These are phyloP conservation scores for Yarrowia yakushimensis DNA, from an alignment of 805 yeast genomes.

Conservation along the genomic window DNA sequence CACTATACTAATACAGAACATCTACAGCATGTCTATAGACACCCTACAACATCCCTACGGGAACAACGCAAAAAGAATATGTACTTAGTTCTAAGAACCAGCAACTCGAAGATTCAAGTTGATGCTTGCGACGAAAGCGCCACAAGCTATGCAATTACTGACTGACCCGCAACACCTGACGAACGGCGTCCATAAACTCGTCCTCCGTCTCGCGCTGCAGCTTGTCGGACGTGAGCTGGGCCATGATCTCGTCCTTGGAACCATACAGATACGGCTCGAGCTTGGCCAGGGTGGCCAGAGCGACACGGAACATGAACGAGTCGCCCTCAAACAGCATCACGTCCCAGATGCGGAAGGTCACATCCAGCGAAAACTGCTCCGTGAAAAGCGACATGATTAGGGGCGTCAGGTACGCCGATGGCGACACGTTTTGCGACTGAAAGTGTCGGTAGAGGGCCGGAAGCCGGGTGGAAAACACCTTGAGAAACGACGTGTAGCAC, in stretches of 20 bases:
- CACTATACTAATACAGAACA: too few species aligned
- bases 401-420: conserved; percentile 45
- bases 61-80: too few species aligned
- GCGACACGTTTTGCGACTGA: conserved; percentile 41
- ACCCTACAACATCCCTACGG: too few species aligned
- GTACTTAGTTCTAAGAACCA: too few species aligned
- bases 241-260: conserved; percentile 45
- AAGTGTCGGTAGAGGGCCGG: conserved; percentile 53
- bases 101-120: too few species aligned
- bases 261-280: conserved; percentile 54
- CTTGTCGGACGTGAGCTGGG: conserved; percentile 38
- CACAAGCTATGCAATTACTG: conserved; percentile 12
- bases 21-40: too few species aligned
- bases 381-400: conserved; percentile 47
- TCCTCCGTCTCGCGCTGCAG: conserved; percentile 50
- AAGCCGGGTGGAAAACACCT: conserved; percentile 45
- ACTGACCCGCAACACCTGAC: conserved; percentile 37
- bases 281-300: conserved; percentile 50
- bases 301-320: conserved; percentile 49
- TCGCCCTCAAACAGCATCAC: conserved; percentile 61
- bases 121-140: too few species aligned
- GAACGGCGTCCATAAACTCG: conserved; percentile 46
- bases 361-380: conserved; percentile 46
- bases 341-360: conserved; percentile 52
- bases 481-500: conserved; percentile 47